Conservation (phyloP, 768 basidiomycete genomes). For the Rhizopogon sp. region DNA sequence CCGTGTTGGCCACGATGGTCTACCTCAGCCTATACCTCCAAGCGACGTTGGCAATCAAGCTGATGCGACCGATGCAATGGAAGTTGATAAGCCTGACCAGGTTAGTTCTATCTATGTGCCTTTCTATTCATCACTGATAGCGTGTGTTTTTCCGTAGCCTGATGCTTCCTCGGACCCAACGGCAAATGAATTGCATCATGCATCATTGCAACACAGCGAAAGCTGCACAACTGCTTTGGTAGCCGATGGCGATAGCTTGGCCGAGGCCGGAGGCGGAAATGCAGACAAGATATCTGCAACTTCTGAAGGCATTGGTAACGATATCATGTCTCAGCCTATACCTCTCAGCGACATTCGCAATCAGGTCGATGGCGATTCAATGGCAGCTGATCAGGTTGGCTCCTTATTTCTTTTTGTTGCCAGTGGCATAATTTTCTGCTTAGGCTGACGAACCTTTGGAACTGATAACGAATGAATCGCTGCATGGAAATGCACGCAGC, state of each 20-base stretch:
- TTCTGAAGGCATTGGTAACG: not conserved
- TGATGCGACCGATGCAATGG: slow-evolving; percentile 10
- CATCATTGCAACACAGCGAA: no score
- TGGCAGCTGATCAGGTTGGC: slow-evolving; percentile 17
- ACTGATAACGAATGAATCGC: no score
- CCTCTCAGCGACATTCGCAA: not conserved
- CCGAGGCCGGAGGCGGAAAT: not conserved
- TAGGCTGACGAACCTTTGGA: no score
- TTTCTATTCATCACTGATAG: not conserved
- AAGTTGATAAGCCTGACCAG: slow-evolving; percentile 9
- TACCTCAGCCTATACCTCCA: not conserved
- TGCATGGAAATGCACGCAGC: no score
- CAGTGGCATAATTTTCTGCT: no score
- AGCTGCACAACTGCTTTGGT: no score
- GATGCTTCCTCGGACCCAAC: no score
- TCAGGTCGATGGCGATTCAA: slow-evolving; percentile 7
- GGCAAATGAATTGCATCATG: no score
- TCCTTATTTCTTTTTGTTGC: not conserved
- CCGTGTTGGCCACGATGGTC: not conserved
- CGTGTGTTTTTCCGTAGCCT: no score
- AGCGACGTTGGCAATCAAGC: slow-evolving; percentile 1
- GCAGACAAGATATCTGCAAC: not conserved
- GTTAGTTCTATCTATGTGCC: slow-evolving; percentile 2
- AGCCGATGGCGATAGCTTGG: no score
- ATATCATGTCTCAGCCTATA: not conserved